A percentile compares a stretch with the other conserved stretches of the same genome.
Conservation (phyloP, 2,329 filamentous ascomycete genomes). For the Tolypocladium cylindrosporum region DNA sequence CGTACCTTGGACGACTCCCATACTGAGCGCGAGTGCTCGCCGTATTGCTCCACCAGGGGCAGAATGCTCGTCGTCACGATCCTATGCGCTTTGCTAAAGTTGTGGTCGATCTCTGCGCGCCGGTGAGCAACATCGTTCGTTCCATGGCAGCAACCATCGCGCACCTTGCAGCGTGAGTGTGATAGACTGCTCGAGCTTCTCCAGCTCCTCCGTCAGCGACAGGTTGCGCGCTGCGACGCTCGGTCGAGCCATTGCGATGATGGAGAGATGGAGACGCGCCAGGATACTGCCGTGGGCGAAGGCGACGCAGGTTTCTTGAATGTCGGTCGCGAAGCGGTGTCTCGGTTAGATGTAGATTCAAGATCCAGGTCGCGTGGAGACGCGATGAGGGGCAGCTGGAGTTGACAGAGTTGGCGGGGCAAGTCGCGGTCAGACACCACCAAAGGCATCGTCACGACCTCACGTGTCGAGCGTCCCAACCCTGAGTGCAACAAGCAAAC, state of each 20-base stretch:
- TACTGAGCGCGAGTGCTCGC: constrained; percentile 82
- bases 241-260: constrained; percentile 36
- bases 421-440: background rate
- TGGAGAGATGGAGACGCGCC: background rate
- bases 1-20: constrained; percentile 91
- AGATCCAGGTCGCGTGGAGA: background rate
- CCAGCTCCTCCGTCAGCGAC: constrained; percentile 86
- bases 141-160: constrained; percentile 5
- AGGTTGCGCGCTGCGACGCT: constrained; percentile 44
- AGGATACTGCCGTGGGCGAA: background rate
- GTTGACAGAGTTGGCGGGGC: background rate
- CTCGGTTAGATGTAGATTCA: background rate
- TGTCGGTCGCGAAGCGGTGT: background rate
- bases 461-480: background rate
- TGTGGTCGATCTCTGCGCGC: constrained; percentile 82
- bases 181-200: constrained; percentile 92
- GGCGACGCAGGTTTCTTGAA: background rate
- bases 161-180: constrained; percentile 87
- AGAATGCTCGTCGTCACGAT: constrained; percentile 93
- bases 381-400: constrained; percentile 1
- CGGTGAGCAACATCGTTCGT: background rate
- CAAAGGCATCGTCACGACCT: background rate
- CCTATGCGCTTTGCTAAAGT: constrained; percentile 92
- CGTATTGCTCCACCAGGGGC: constrained; percentile 89
- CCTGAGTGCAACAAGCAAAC: too few species aligned